Percentiles rank a stretch among this genome's conserved stretches.
phyloP scores from a whole-genome alignment of 2,329 filamentous ascomycete genomes.

The Trichoderma sp. region DNA sequence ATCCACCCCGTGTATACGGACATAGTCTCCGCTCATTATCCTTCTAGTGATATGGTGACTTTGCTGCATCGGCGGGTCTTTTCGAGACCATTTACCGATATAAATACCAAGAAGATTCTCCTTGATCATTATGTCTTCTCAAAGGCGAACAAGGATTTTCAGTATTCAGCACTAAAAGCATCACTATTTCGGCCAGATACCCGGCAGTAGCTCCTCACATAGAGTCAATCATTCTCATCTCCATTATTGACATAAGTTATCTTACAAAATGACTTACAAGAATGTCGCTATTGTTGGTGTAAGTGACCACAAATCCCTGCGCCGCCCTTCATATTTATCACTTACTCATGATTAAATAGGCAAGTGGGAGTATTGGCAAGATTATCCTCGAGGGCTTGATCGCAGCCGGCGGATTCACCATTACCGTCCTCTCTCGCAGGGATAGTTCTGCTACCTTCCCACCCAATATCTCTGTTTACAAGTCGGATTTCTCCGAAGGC shows the following conservation, averaged over 20 bases:
- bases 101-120: neutral
- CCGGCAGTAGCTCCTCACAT: neutral
- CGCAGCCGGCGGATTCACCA: slow-evolving; percentile 13
- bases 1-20: neutral
- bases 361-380: slow-evolving; percentile 24
- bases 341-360: slow-evolving; percentile 5
- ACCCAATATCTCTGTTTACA: slow-evolving; percentile 13
- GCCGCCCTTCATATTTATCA: neutral
- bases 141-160: neutral
- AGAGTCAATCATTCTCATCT: neutral
- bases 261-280: neutral
- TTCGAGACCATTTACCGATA: neutral
- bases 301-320: neutral
- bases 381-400: slow-evolving; percentile 22
- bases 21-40: neutral
- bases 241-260: neutral
- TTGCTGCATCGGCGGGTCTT: neutral
- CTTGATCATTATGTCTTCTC: neutral
- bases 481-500: slow-evolving; percentile 22
- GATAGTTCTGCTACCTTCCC: slow-evolving; percentile 21
- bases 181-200: neutral
- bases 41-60: neutral
- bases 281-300: slow-evolving; percentile 2
- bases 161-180: neutral
- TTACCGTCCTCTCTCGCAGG: slow-evolving; percentile 21